A percentile compares a stretch with the other conserved stretches of the same genome.
Evolutionary conservation across 345 rosid genomes (phyloP).

Genomic region (Aethionema arabicum): DNA sequence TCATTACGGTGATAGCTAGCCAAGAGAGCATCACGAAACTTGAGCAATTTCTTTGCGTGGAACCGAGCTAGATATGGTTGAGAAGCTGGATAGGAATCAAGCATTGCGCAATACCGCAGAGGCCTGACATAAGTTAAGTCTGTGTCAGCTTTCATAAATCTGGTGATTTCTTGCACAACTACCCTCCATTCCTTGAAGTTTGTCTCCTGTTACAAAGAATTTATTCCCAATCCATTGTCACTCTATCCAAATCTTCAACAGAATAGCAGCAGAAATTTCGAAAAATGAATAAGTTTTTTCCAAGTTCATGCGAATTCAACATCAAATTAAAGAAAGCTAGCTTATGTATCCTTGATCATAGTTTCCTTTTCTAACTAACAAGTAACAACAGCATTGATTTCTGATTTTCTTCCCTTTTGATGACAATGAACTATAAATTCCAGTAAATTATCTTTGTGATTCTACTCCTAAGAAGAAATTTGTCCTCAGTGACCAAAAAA

Average conservation of each 20-base stretch:
- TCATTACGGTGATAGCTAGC: constrained; percentile 85
- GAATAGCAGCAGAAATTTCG: not conserved
- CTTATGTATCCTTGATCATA: not conserved
- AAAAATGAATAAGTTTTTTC: not conserved
- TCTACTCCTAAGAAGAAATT: constrained; percentile 3
- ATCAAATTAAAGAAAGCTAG: not conserved
- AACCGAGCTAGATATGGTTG: constrained; percentile 68
- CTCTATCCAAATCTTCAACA: not conserved
- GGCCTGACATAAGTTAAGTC: constrained; percentile 57
- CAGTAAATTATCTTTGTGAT: not conserved
- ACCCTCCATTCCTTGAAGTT: constrained; percentile 89
- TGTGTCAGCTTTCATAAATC: constrained; percentile 54
- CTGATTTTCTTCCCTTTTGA: not conserved
- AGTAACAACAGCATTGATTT: not conserved
- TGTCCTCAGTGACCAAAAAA: not conserved
- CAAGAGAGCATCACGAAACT: constrained; percentile 75
- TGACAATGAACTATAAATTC: not conserved
- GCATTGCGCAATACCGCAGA: constrained; percentile 60
- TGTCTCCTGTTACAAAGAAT: constrained; percentile 54
- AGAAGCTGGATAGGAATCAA: constrained; percentile 78
- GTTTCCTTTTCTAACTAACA: not conserved
- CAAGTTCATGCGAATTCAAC: not conserved
- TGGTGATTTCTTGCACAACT: constrained; percentile 77
- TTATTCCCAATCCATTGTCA: constrained; percentile 7
- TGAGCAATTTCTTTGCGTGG: constrained; percentile 82